These are phyloP conservation scores for Aspergillus novofumigatus DNA, from an alignment of 2,329 filamentous ascomycete genomes.

Conservation along the genomic window DNA sequence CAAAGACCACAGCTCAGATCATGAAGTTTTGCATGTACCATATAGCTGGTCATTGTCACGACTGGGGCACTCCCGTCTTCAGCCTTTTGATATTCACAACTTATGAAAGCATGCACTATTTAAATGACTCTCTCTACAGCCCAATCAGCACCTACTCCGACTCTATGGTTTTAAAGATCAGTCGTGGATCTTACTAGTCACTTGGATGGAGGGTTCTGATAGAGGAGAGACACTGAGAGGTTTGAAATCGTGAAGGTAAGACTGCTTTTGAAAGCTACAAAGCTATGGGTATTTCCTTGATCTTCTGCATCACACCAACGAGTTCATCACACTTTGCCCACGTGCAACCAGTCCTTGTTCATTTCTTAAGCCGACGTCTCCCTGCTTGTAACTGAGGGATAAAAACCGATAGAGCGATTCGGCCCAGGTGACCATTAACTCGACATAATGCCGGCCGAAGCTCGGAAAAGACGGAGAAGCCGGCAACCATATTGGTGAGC, in stretches of 20 bases:
- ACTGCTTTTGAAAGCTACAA: not conserved
- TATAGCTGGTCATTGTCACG: not conserved
- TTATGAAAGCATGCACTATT: not conserved
- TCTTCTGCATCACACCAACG: conserved; percentile 18
- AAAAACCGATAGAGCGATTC: conserved; percentile 6
- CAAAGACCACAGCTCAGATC: not conserved
- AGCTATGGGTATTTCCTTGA: not conserved
- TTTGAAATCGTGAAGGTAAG: not conserved
- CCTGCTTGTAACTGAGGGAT: conserved; percentile 10
- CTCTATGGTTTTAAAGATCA: not conserved
- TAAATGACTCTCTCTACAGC: not conserved
- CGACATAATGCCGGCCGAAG: conserved; percentile 16
- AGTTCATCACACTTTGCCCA: conserved; percentile 18
- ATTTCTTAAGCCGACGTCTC: conserved; percentile 11
- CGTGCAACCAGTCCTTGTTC: conserved; percentile 23
- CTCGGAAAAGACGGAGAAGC: conserved; percentile 16
- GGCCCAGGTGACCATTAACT: conserved; percentile 11
- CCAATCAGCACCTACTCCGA: not conserved
- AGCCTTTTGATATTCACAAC: not conserved
- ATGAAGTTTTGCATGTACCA: not conserved
- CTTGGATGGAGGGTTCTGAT: not conserved
- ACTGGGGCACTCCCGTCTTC: not conserved
- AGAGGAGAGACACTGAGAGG: not conserved
- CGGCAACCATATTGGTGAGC: conserved; percentile 17
- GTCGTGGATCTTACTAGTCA: not conserved